A percentile compares a stretch with the other conserved stretches of the same genome.
Conservation (phyloP, 2,329 filamentous ascomycete species). For the Neopestalotiopsis clavispora region DNA sequence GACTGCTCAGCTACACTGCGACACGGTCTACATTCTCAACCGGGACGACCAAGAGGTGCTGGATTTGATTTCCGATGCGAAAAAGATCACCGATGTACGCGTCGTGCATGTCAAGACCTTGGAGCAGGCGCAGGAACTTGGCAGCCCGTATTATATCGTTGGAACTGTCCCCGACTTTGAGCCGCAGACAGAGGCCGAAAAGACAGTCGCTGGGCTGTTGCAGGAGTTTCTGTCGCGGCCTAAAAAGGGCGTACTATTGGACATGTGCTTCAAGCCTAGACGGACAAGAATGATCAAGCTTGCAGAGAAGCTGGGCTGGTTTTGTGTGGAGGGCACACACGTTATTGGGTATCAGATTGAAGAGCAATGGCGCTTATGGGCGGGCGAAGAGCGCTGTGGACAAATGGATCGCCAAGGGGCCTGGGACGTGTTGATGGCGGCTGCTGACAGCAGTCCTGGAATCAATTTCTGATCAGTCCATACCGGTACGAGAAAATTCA, state of each 20-base stretch:
- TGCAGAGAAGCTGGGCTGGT: not conserved
- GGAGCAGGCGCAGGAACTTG: not conserved
- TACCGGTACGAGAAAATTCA: not conserved
- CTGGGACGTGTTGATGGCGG: not conserved
- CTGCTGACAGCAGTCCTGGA: slow-evolving; percentile 3
- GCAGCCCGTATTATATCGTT: slow-evolving; percentile 3
- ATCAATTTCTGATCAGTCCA: not conserved
- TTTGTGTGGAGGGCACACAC: slow-evolving; percentile 9
- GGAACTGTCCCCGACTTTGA: slow-evolving; percentile 8
- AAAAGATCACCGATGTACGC: not conserved
- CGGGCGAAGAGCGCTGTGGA: not conserved
- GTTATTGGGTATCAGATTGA: slow-evolving; percentile 12
- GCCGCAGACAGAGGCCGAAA: slow-evolving; percentile 2
- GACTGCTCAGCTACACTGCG: slow-evolving; percentile 7
- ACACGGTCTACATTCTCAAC: not conserved
- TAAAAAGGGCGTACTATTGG: slow-evolving; percentile 2
- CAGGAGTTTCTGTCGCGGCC: slow-evolving; percentile 7
- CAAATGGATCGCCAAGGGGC: not conserved
- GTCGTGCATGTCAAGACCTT: slow-evolving; percentile 3
- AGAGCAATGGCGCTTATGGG: slow-evolving; percentile 6
- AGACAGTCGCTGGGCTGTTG: not conserved
- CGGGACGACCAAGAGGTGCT: not conserved
- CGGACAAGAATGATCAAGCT: slow-evolving; percentile 8
- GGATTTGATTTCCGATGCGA: not conserved
- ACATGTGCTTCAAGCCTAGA: slow-evolving; percentile 13